Percentiles rank a stretch among this genome's conserved stretches.
Evolutionary conservation across 1,139 yeast species (phyloP).

Genomic region (Suhomyces bolitotheri): DNA sequence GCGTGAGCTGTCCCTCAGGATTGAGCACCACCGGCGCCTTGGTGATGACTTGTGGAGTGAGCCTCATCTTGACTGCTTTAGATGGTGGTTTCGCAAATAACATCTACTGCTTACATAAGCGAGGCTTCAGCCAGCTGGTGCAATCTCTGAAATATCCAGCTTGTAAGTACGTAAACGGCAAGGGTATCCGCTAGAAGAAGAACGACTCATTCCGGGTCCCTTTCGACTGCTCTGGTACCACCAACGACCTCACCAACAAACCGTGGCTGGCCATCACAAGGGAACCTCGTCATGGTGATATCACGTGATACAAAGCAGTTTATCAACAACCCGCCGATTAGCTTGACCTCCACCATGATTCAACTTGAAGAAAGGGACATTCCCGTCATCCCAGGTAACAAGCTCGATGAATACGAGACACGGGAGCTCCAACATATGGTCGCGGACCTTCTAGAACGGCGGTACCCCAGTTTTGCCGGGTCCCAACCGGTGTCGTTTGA

Average conservation of each 20-base stretch:
- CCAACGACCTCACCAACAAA: too few relatives aligned
- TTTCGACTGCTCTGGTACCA: too few relatives aligned
- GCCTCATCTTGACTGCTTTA: conserved; percentile 35
- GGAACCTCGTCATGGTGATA: too few relatives aligned
- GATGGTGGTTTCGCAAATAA: too few relatives aligned
- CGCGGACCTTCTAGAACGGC: conserved; percentile 61
- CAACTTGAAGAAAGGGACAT: conserved; percentile 58
- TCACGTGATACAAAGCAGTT: conserved; percentile 5
- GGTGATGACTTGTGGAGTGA: conserved; percentile 36
- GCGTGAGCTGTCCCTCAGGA: conserved; percentile 39
- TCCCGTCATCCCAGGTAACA: conserved; percentile 83
- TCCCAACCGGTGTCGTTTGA: conserved; percentile 95
- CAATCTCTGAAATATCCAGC: too few relatives aligned
- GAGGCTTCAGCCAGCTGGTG: too few relatives aligned
- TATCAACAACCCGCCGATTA: not conserved
- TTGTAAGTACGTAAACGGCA: too few relatives aligned
- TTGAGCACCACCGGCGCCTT: conserved; percentile 36
- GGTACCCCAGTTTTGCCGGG: conserved; percentile 68
- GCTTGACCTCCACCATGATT: conserved; percentile 25
- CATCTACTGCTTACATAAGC: too few relatives aligned
- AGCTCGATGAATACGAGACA: conserved; percentile 70
- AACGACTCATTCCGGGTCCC: too few relatives aligned
- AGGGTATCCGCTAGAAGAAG: too few relatives aligned
- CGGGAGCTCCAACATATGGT: conserved; percentile 68
- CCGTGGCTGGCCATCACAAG: too few relatives aligned